Conservation (phyloP, 148 eudicot species). For the Beta vulgaris region DNA sequence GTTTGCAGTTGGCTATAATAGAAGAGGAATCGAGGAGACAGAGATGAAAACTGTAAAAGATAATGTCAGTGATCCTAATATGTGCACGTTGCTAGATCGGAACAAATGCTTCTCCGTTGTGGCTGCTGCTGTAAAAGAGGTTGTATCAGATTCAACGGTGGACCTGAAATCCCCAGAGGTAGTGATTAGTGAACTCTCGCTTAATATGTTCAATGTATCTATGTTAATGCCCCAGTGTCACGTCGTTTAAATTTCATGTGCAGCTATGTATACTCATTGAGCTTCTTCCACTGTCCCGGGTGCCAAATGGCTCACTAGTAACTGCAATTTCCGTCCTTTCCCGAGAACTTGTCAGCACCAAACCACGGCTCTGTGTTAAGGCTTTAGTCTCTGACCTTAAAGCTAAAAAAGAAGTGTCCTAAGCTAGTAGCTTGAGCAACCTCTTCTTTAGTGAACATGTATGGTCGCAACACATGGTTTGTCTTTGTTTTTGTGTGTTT, state of each 20-base stretch:
- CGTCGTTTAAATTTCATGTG: neutral
- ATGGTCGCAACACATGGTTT: too few species aligned
- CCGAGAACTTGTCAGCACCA: conserved; percentile 46
- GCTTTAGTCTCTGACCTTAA: conserved; percentile 49
- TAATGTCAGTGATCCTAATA: conserved; percentile 27
- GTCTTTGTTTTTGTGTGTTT: too few species aligned
- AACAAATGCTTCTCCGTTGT: conserved; percentile 63
- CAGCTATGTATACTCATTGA: conserved; percentile 70
- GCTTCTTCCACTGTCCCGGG: conserved; percentile 58
- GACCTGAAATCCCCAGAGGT: conserved; percentile 84
- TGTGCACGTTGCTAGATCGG: conserved; percentile 47
- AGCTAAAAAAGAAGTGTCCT: conserved; percentile 24
- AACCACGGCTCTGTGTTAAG: conserved; percentile 61
- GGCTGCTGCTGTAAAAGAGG: conserved; percentile 59
- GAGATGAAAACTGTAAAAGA: conserved; percentile 38
- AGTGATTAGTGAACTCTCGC: conserved; percentile 26
- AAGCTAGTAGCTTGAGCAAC: neutral
- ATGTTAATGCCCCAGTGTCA: neutral
- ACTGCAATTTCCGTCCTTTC: conserved; percentile 73
- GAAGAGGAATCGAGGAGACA: conserved; percentile 75
- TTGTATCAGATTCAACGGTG: conserved; percentile 56
- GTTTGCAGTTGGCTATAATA: conserved; percentile 84
- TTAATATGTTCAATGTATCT: neutral
- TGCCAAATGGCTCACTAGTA: conserved; percentile 47
- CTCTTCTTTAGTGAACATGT: too few species aligned